phyloP scores from a whole-genome alignment of 2,329 filamentous ascomycete genomes.

The Colletotrichum karsti region DNA sequence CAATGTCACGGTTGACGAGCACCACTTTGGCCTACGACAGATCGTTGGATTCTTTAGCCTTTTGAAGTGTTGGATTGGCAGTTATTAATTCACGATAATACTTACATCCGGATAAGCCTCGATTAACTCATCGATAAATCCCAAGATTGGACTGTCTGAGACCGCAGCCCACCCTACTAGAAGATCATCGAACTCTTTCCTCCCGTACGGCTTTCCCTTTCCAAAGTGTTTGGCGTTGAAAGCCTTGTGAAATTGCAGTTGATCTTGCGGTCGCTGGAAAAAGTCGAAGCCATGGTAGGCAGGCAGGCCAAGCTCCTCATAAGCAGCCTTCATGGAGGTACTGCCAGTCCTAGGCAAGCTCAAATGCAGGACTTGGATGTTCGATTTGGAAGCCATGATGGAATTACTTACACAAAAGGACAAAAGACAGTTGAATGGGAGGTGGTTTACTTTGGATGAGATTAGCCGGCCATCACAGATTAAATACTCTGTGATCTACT shows the following conservation, averaged over 20 bases:
- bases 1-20: conserved; percentile 38
- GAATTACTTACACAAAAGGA: not conserved
- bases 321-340: not conserved
- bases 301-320: not conserved
- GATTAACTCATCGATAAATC: conserved; percentile 47
- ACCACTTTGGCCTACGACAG: conserved; percentile 45
- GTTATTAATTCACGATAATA: accelerated
- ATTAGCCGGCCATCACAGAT: not conserved
- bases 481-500: not conserved
- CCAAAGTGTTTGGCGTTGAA: conserved; percentile 29
- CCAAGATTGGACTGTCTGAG: conserved; percentile 47
- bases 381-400: not conserved
- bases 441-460: not conserved
- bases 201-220: conserved; percentile 23
- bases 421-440: not conserved
- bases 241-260: conserved; percentile 27
- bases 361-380: not conserved
- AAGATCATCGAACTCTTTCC: conserved; percentile 30
- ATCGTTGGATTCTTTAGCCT: not conserved
- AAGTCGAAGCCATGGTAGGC: not conserved
- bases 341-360: not conserved
- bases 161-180: conserved; percentile 37
- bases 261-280: not conserved
- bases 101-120: conserved; percentile 48
- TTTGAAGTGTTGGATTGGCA: too few relatives aligned